A percentile compares a stretch with the other conserved stretches of the same genome.
Conservation (phyloP, 176 grass and related monocot genomes). For the Aegilops sharonensis region DNA sequence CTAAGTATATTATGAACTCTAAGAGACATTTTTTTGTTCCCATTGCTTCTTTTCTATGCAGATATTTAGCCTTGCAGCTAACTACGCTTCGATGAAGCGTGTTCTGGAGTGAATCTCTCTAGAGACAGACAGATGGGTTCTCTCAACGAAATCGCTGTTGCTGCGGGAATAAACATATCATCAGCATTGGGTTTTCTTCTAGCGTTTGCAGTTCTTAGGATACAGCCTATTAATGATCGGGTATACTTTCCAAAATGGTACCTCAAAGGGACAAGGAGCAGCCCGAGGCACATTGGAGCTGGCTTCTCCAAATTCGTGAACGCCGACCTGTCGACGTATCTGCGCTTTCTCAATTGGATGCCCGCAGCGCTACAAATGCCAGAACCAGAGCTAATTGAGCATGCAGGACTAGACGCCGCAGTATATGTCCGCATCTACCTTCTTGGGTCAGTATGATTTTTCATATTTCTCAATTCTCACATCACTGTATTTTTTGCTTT, state of each 20-base stretch:
- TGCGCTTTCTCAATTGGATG: slow-evolving; percentile 96
- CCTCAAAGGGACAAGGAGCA: slow-evolving; percentile 87
- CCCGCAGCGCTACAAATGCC: slow-evolving; percentile 92
- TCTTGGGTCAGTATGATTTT: slow-evolving; percentile 65
- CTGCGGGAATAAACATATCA: slow-evolving; percentile 76
- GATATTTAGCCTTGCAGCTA: background rate
- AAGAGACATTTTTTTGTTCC: background rate
- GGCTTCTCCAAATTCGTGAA: slow-evolving; percentile 76
- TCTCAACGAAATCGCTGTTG: slow-evolving; percentile 58
- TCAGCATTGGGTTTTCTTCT: slow-evolving; percentile 79
- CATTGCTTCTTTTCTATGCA: slow-evolving; percentile 6
- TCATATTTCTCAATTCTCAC: slow-evolving; percentile 18
- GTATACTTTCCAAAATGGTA: slow-evolving; percentile 98
- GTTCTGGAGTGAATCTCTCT: slow-evolving; percentile 23
- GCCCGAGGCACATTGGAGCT: slow-evolving; percentile 51
- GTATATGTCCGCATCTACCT: slow-evolving; percentile 89
- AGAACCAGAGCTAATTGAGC: slow-evolving; percentile 77
- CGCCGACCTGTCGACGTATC: slow-evolving; percentile 67
- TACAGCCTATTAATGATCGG: slow-evolving; percentile 86
- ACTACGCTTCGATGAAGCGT: background rate
- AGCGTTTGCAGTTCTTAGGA: slow-evolving; percentile 74
- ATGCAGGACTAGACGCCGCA: slow-evolving; percentile 82
- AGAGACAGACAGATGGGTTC: slow-evolving; percentile 67
- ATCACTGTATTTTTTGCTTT: slow-evolving; percentile 3
- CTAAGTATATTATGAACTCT: background rate